These are phyloP conservation scores for Tolypocladium guangdongense DNA, from an alignment of 2,329 filamentous ascomycete genomes.

Conservation along the genomic window DNA sequence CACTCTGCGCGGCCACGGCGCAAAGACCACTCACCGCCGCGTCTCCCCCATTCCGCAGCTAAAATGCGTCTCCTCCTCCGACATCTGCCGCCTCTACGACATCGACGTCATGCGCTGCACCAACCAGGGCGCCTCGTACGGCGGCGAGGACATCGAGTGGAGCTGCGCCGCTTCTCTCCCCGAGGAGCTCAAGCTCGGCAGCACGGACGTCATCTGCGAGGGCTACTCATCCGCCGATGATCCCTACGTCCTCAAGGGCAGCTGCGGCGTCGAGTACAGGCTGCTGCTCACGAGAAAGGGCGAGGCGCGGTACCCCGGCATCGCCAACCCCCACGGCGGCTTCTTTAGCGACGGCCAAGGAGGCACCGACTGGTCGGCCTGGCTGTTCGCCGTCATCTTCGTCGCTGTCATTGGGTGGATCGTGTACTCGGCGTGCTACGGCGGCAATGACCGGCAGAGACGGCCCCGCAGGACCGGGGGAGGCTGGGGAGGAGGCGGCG, in stretches of 20 bases:
- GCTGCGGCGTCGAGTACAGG: constrained; percentile 85
- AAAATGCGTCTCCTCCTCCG: constrained; percentile 57
- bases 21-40: constrained; percentile 64
- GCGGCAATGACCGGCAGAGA: constrained; percentile 5
- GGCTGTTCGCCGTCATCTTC: constrained; percentile 53
- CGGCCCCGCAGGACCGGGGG: constrained; percentile 17
- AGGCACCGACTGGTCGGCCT: constrained; percentile 21
- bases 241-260: constrained; percentile 78
- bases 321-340: constrained; percentile 27
- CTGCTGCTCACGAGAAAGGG: constrained; percentile 68
- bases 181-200: constrained; percentile 57
- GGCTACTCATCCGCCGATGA: constrained; percentile 71
- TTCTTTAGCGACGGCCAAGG: constrained; percentile 21
- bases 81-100: constrained; percentile 57
- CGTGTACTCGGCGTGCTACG: constrained; percentile 40
- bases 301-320: constrained; percentile 55
- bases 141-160: constrained; percentile 77
- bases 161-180: constrained; percentile 61
- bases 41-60: constrained; percentile 69
- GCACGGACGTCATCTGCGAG: constrained; percentile 86
- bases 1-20: constrained; percentile 56
- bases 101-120: constrained; percentile 81
- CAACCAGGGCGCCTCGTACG: constrained; percentile 75
- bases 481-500: constrained; percentile 23
- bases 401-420: constrained; percentile 50